phyloP scores from a whole-genome alignment of 441 rosid genomes.

The Gossypium schwendimanii region DNA sequence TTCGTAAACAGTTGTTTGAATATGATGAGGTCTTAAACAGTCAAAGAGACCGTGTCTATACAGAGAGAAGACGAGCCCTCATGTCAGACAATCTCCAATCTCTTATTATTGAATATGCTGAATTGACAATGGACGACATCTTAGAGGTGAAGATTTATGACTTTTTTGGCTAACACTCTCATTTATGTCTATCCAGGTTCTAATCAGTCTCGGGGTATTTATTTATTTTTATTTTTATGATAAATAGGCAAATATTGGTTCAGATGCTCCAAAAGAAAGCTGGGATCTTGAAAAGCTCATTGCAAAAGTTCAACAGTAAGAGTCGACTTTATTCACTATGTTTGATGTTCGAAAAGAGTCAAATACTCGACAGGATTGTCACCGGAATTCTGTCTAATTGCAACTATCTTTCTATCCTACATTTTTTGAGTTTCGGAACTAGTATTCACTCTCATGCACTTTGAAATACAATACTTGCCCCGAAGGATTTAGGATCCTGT shows the following conservation, averaged over 20 bases:
- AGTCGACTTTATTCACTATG: constrained; percentile 11
- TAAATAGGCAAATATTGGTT: constrained; percentile 81
- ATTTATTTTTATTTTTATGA: constrained; percentile 11
- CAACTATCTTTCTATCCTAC: neutral
- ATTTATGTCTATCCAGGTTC: neutral
- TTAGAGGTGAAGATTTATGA: constrained; percentile 51
- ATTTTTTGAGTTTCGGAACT: neutral
- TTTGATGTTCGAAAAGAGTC: neutral
- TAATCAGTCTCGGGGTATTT: neutral
- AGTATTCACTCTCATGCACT: neutral
- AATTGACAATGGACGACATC: constrained; percentile 93
- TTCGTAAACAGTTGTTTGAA: constrained; percentile 86
- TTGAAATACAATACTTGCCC: neutral
- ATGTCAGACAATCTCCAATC: constrained; percentile 77
- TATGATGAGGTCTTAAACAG: constrained; percentile 93
- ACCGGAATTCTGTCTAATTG: constrained; percentile 7
- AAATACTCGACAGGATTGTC: neutral
- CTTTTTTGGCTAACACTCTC: neutral
- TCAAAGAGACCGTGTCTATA: constrained; percentile 93
- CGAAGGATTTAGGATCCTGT: neutral
- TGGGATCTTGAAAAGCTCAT: constrained; percentile 94
- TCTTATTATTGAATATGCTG: constrained; percentile 90
- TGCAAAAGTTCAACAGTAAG: constrained; percentile 92
- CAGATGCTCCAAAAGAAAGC: constrained; percentile 61
- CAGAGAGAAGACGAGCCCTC: constrained; percentile 95